These are phyloP conservation scores for Naegleria fowleri DNA, from an alignment of 208 protist species.

Conservation along the genomic window DNA sequence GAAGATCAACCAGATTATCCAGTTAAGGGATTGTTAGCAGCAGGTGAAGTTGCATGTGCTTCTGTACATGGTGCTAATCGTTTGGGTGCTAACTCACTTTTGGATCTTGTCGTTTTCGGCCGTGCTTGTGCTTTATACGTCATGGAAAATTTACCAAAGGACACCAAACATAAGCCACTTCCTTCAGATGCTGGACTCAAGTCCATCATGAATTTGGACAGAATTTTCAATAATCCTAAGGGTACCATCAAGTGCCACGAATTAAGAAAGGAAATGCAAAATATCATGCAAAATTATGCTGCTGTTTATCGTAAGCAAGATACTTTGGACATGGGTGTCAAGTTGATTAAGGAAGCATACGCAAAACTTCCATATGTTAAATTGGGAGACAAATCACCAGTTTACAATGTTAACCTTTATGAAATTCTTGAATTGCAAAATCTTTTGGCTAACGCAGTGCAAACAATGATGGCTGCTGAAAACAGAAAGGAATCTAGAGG, in stretches of 20 bases:
- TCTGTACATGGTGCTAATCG: conserved; percentile 98
- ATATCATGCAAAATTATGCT: conserved; percentile 92
- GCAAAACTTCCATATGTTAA: conserved; percentile 81
- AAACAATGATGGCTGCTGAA: conserved; percentile 85
- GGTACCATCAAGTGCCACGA: conserved; percentile 56
- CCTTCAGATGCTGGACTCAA: conserved; percentile 72
- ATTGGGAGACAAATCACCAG: conserved; percentile 79
- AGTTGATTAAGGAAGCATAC: conserved; percentile 84
- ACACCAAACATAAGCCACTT: conserved; percentile 68
- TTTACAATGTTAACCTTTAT: conserved; percentile 96
- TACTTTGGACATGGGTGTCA: conserved; percentile 78
- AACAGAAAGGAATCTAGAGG: conserved; percentile 91
- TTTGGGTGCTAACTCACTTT: conserved; percentile 96
- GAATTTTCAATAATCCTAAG: conserved; percentile 83
- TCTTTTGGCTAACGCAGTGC: conserved; percentile 85
- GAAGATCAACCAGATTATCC: conserved; percentile 80
- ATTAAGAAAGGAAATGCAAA: conserved; percentile 93
- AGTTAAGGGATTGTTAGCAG: conserved; percentile 91
- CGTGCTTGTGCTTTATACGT: conserved; percentile 88
- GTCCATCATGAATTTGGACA: conserved; percentile 89
- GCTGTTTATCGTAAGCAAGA: conserved; percentile 89
- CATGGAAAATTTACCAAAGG: conserved; percentile 81
- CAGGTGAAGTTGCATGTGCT: conserved; percentile 93
- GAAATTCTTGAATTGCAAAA: conserved; percentile 98
- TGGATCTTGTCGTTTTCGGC: conserved; percentile 99